These are phyloP conservation scores for Fremontodendron californicum DNA, from an alignment of 345 rosid species.

Conservation along the genomic window DNA sequence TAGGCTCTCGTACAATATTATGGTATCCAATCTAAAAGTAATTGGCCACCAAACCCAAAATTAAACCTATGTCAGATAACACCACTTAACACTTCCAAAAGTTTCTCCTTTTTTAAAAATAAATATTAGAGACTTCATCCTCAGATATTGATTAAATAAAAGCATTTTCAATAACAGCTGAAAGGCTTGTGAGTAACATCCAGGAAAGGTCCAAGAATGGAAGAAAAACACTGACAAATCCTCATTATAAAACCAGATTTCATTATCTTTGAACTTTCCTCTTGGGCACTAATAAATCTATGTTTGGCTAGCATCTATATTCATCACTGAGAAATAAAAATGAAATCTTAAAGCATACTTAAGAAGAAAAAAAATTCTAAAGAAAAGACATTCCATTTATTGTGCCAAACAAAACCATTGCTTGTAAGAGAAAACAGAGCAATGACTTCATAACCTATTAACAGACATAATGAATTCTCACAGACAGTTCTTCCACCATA, in stretches of 20 bases:
- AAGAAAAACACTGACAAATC: background rate
- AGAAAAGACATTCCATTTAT: background rate
- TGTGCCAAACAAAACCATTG: background rate
- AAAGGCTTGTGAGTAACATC: background rate
- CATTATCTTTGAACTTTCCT: background rate
- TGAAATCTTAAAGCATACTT: background rate
- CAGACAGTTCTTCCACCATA: background rate
- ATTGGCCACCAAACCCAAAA: background rate
- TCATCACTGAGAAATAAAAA: background rate
- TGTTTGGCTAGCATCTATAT: background rate
- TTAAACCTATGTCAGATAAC: background rate
- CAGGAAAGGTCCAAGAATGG: background rate
- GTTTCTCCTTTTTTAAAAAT: background rate
- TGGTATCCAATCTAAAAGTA: background rate
- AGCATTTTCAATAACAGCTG: background rate
- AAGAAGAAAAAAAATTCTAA: background rate
- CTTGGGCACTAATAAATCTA: background rate
- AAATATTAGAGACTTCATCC: background rate
- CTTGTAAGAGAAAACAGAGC: background rate
- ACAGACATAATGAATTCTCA: background rate
- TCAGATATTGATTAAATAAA: background rate
- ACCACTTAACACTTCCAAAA: background rate
- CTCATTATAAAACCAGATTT: background rate
- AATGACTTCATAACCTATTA: background rate
- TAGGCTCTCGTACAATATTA: background rate